Percentiles rank a stretch among this genome's conserved stretches.
Conservation (phyloP, 208 protist species). For the Vickermania spadyakhi region DNA sequence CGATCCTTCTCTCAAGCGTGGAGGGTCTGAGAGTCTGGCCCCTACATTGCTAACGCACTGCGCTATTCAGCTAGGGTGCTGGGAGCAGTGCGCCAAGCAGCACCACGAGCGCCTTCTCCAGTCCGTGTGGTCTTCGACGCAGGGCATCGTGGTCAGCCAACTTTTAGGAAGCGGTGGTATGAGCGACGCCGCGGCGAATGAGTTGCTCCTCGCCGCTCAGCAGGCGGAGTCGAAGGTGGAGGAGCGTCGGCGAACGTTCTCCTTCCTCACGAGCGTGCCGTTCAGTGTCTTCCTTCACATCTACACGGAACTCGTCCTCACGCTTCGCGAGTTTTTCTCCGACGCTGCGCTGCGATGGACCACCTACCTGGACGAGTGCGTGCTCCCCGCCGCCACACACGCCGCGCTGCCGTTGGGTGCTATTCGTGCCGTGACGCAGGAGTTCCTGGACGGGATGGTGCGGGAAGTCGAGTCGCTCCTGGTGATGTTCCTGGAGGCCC, state of each 20-base stretch:
- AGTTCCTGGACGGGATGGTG: constrained; percentile 4
- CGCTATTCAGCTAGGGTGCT: constrained; percentile 21
- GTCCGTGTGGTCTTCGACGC: constrained; percentile 23
- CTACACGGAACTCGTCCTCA: constrained; percentile 25
- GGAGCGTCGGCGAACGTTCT: constrained; percentile 22
- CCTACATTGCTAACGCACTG: neutral
- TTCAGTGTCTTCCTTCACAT: constrained; percentile 33
- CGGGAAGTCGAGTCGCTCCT: constrained; percentile 9
- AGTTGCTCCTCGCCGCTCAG: constrained; percentile 32
- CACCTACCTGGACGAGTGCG: constrained; percentile 26
- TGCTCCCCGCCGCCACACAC: constrained; percentile 6
- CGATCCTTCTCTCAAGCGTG: constrained; percentile 7
- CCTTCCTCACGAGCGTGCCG: constrained; percentile 15
- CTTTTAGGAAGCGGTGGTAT: constrained; percentile 34
- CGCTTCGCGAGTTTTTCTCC: constrained; percentile 31
- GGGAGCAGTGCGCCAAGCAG: constrained; percentile 18
- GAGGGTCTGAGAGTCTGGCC: constrained; percentile 3
- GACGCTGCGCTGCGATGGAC: constrained; percentile 42
- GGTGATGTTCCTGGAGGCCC: constrained; percentile 15
- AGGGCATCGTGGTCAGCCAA: constrained; percentile 37
- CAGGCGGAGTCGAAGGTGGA: constrained; percentile 9
- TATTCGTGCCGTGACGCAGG: neutral
- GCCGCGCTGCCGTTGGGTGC: constrained; percentile 2
- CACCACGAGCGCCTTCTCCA: constrained; percentile 16
- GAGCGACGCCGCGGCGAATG: constrained; percentile 49